Base-by-base conservation (phyloP, 805 yeast genomes). In the Candida nemodendra region DNA sequence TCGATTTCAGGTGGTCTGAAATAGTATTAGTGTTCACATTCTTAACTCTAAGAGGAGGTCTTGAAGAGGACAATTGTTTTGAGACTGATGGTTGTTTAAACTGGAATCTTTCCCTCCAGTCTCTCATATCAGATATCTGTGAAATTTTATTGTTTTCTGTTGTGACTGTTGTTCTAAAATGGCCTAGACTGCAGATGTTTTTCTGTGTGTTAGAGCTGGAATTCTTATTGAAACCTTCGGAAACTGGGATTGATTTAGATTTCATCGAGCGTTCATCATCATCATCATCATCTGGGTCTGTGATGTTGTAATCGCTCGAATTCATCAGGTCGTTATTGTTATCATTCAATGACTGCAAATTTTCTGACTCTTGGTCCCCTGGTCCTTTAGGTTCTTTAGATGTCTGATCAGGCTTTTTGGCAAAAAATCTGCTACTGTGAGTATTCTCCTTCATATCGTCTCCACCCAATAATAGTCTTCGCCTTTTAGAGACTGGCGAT, bases 251-350 rank as follows among this genome's bases (percentile, higher is more conserved):
- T n/a, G n/a, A n/a, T n/a, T n/a, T n/a, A n/a, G n/a, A n/a, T n/a
- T n/a, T n/a, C n/a, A n/a, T n/a, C n/a, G n/a, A n/a, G n/a, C n/a
- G 9, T 21, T 21, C 9, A 7, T 21, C 34, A 4, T 50, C 53
- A 7, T 45, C 48, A 22, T 52, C 54, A 13, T 50, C 48, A 17
- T 56, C 56, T 1, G 53, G 59, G 30, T 56, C 61, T 5, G 59
- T 58, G 7, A 52, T 31, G 14, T 50, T 56, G 27, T 46, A 58
- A 19, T 59, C 65, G 32, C 64, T 59, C 2, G 61, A 51, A 32
- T 53, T 47, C 7, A 45, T 27, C 14, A 33, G 44, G 14, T 41
- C 44, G 9, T n/a, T 32, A 14, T 37, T 34, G 4, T 25, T 45
- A 9, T 21, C n/a, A 14, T 29, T n/a, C n/a, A n/a, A n/a, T n/a